A percentile compares a stretch with the other conserved stretches of the same genome.
Conservation (phyloP, 345 rosid genomes). For the Clausena lansium region DNA sequence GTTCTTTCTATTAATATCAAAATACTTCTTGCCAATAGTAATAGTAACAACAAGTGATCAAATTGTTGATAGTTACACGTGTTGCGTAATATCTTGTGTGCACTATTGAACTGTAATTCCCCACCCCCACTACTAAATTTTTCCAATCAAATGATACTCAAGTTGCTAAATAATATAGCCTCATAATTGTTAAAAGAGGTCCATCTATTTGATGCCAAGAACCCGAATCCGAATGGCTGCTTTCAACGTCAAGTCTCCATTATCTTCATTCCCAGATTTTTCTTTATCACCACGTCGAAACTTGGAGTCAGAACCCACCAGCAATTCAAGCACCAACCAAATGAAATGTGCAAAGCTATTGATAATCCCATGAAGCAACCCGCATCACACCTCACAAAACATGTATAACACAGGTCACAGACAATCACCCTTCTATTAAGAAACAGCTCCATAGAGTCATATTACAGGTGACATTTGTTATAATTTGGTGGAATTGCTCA, state of each 20-base stretch:
- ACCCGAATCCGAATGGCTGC: constrained; percentile 1
- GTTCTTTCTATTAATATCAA: neutral
- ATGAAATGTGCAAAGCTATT: neutral
- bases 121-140: neutral
- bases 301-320: constrained; percentile 6
- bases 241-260: constrained; percentile 16
- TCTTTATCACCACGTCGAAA: neutral
- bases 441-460: neutral
- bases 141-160: neutral
- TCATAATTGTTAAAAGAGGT: constrained; percentile 1
- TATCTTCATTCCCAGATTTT: neutral
- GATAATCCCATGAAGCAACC: neutral
- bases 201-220: neutral
- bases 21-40: neutral
- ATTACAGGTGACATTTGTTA: neutral
- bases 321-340: neutral
- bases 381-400: neutral
- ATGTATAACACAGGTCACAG: neutral
- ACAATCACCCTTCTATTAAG: neutral
- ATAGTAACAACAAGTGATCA: too few relatives aligned
- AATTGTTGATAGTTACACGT: too few relatives aligned
- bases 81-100: neutral
- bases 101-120: neutral
- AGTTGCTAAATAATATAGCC: too few relatives aligned
- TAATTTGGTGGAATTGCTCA: neutral